Evolutionary conservation across 2,329 filamentous ascomycete species (phyloP).

Genomic region (Colletotrichum paranaense): DNA sequence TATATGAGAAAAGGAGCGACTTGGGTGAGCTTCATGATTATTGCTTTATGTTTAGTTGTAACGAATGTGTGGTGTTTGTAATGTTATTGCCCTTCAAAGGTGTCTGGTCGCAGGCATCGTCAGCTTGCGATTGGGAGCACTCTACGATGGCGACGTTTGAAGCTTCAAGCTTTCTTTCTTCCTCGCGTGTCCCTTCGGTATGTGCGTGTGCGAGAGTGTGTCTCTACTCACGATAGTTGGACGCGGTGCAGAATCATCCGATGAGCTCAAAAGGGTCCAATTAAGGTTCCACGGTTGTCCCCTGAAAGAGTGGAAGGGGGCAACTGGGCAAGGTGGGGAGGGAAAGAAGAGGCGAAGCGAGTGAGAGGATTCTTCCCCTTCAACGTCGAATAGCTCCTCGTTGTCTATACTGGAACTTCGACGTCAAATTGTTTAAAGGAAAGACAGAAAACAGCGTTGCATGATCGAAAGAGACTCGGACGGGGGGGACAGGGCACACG

Average conservation of each 20-base stretch:
- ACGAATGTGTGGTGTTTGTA: background rate
- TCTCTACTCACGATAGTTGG: background rate
- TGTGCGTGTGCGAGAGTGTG: background rate
- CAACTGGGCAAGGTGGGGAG: background rate
- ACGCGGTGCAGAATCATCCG: background rate
- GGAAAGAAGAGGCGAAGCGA: background rate
- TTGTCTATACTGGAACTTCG: background rate
- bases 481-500: background rate
- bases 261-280: background rate
- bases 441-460: background rate
- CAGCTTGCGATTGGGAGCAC: background rate
- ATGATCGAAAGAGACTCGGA: background rate
- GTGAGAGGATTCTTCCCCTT: background rate
- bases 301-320: background rate
- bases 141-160: background rate
- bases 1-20: slow-evolving; percentile 50
- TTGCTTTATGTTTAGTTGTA: background rate
- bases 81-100: background rate
- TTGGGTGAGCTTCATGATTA: slow-evolving; percentile 23
- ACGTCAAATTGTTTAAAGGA: background rate
- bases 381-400: background rate
- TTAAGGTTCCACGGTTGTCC: background rate
- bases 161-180: background rate
- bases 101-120: background rate
- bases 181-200: background rate